Percentiles rank a stretch among this genome's conserved stretches.
phyloP scores from a whole-genome alignment of 192 early-diverging fungal genomes.

The Podila epicladia region DNA sequence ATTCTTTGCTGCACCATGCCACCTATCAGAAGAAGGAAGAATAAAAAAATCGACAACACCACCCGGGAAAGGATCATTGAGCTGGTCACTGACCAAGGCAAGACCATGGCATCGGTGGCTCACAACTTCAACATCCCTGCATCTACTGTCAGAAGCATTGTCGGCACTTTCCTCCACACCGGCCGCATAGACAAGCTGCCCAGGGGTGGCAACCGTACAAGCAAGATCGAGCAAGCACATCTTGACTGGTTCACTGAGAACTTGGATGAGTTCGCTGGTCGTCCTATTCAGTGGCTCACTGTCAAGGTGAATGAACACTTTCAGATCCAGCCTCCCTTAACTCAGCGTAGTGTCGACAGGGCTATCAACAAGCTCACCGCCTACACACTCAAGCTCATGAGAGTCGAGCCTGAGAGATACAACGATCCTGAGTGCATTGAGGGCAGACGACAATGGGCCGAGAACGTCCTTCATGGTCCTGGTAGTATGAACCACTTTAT shows the following conservation, averaged over 20 bases:
- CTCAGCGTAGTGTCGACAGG: too few species aligned
- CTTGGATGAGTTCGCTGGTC: constrained; percentile 8
- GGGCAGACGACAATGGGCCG: constrained; percentile 8
- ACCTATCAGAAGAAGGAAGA: constrained; percentile 8
- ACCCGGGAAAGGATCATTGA: constrained; percentile 9
- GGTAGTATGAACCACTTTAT: constrained; percentile 13
- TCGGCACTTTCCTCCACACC: constrained; percentile 9
- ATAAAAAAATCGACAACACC: constrained; percentile 6
- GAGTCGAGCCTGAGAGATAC: constrained; percentile 9
- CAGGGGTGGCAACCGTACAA: neutral
- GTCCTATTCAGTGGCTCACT: too few species aligned
- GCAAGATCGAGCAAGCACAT: constrained; percentile 6
- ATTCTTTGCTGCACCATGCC: neutral
- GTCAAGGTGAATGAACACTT: too few species aligned
- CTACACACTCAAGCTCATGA: constrained; percentile 20
- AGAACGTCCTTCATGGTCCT: constrained; percentile 6
- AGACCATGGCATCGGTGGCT: constrained; percentile 11
- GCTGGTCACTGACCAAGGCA: neutral
- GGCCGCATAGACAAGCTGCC: constrained; percentile 7
- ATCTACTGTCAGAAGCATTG: constrained; percentile 10
- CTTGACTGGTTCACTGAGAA: constrained; percentile 7
- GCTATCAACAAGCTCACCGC: neutral
- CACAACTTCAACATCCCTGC: constrained; percentile 11
- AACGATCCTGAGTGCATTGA: constrained; percentile 15
- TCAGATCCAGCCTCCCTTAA: too few species aligned